Evolutionary conservation across 2,329 filamentous ascomycete genomes (phyloP).

Genomic region (Ceratocystiopsis brevicomis): DNA sequence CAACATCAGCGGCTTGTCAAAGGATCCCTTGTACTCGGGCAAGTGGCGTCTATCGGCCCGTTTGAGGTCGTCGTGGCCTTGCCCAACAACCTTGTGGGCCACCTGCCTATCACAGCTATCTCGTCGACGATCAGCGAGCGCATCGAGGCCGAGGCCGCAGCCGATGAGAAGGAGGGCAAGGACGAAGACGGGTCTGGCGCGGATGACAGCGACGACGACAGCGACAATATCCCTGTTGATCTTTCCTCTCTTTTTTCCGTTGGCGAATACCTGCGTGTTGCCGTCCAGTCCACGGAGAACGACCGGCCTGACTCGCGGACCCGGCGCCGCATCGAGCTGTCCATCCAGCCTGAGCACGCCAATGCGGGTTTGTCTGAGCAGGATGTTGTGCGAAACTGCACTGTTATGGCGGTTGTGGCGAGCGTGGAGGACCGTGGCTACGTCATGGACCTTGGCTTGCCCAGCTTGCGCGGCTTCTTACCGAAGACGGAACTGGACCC

Average conservation of each 20-base stretch:
- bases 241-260: conserved; percentile 56
- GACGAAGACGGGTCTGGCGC: not conserved
- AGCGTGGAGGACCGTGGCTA: conserved; percentile 95
- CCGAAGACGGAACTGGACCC: conserved; percentile 63
- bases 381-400: conserved; percentile 55
- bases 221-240: conserved; percentile 40
- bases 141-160: conserved; percentile 37
- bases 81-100: conserved; percentile 83
- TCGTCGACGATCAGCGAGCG: conserved; percentile 61
- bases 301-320: conserved; percentile 39
- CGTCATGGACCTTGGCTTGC: conserved; percentile 76
- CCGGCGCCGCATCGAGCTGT: conserved; percentile 73
- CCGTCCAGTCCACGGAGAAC: conserved; percentile 60
- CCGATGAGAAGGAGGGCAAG: conserved; percentile 21
- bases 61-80: conserved; percentile 66
- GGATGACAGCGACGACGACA: not conserved
- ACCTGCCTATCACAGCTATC: conserved; percentile 79
- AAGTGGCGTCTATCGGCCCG: conserved; percentile 62
- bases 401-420: conserved; percentile 68
- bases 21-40: conserved; percentile 74
- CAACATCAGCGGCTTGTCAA: conserved; percentile 51
- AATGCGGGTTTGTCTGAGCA: conserved; percentile 58
- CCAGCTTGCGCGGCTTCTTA: conserved; percentile 64
- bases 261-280: conserved; percentile 76
- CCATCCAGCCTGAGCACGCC: conserved; percentile 57